Percentiles rank a stretch among this genome's conserved stretches.
Conservation (phyloP, 1,284 basidiomycete genomes). For the Leccinum solheimii region DNA sequence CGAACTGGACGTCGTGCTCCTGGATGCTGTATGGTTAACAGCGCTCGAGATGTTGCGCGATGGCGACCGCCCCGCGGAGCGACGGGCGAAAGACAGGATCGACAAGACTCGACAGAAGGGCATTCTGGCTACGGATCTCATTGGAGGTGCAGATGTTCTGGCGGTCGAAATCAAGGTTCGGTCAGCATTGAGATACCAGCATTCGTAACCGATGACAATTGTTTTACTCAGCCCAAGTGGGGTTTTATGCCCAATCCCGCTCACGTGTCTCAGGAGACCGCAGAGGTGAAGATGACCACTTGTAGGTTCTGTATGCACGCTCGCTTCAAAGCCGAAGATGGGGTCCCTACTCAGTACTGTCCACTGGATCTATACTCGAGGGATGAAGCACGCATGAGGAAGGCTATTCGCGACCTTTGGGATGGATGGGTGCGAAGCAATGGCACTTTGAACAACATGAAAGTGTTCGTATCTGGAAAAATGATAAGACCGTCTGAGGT, state of each 20-base stretch:
- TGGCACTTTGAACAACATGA: constrained; percentile 77
- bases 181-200: not conserved
- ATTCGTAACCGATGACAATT: not conserved
- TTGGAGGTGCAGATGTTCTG: constrained; percentile 54
- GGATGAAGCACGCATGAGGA: constrained; percentile 53
- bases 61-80: constrained; percentile 50
- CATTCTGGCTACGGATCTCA: constrained; percentile 73
- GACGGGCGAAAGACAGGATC: constrained; percentile 57
- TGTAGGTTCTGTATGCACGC: constrained; percentile 91
- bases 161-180: constrained; percentile 86
- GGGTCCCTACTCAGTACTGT: constrained; percentile 65
- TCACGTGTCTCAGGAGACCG: constrained; percentile 60
- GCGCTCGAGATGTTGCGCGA: constrained; percentile 50
- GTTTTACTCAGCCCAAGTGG: constrained; percentile 81
- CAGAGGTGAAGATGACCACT: constrained; percentile 61
- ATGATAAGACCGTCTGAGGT: constrained; percentile 63
- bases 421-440: constrained; percentile 63
- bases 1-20: constrained; percentile 47
- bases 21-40: constrained; percentile 65
- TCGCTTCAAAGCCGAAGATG: constrained; percentile 47
- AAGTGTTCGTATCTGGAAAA: constrained; percentile 70
- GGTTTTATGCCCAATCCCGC: constrained; percentile 73
- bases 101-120: constrained; percentile 57
- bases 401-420: constrained; percentile 76
- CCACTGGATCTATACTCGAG: constrained; percentile 86